Conservation (phyloP, 129 eudicot species). For the Arctium lappa region DNA sequence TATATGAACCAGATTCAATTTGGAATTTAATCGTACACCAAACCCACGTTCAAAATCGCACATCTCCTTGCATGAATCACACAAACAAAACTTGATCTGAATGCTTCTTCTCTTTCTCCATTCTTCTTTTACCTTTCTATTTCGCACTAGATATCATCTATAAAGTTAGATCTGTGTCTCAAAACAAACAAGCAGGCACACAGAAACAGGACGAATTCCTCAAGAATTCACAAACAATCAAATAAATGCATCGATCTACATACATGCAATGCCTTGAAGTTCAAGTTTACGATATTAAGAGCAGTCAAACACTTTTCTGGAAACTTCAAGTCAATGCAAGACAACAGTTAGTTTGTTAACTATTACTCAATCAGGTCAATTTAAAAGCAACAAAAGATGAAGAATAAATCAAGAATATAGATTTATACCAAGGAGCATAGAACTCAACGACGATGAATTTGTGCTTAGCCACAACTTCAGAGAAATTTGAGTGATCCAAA, state of each 20-base stretch:
- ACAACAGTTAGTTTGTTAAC: neutral
- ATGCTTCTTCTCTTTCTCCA: neutral
- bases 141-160: neutral
- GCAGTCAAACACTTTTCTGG: slow-evolving; percentile 5
- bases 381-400: neutral
- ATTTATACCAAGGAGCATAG: slow-evolving; percentile 78
- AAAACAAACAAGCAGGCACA: slow-evolving; percentile 15
- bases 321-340: neutral
- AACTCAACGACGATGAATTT: slow-evolving; percentile 73
- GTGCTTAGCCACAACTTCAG: slow-evolving; percentile 44
- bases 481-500: slow-evolving; percentile 64
- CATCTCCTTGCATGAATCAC: slow-evolving; percentile 5
- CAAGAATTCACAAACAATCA: neutral
- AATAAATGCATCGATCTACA: slow-evolving; percentile 10
- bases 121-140: neutral
- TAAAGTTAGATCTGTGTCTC: slow-evolving; percentile 18
- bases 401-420: too few species aligned
- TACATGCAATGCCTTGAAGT: neutral
- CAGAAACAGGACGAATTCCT: slow-evolving; percentile 4
- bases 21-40: neutral
- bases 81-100: slow-evolving; percentile 4
- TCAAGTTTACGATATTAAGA: neutral
- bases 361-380: neutral
- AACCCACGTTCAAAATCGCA: neutral
- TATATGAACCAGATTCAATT: neutral